Conservation (phyloP, 2,329 filamentous ascomycete genomes). For the Colletotrichum cuscutae region DNA sequence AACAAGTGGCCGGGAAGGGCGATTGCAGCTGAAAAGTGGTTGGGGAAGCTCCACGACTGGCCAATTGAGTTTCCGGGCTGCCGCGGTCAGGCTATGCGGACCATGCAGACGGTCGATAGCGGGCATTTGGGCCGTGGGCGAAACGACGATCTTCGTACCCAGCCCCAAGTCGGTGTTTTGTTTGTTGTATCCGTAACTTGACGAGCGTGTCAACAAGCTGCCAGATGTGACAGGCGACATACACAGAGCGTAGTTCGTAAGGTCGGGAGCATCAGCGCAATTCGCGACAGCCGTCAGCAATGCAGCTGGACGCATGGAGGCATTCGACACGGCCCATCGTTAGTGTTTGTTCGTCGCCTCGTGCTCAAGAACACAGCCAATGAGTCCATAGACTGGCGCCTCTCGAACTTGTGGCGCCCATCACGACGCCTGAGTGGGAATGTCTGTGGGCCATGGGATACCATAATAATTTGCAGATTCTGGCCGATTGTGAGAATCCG, state of each 20-base stretch:
- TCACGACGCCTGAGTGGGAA: conserved; percentile 1
- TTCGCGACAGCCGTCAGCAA: conserved; percentile 14
- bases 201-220: conserved; percentile 9
- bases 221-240: conserved; percentile 15
- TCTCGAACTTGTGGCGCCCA: conserved; percentile 5
- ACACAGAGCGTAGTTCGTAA: not conserved
- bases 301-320: conserved; percentile 8
- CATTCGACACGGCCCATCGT: conserved; percentile 1
- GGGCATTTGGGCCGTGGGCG: conserved; percentile 26
- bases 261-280: not conserved
- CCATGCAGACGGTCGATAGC: conserved; percentile 34
- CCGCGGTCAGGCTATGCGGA: conserved; percentile 11
- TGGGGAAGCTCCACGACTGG: conserved; percentile 23
- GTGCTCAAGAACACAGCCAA: not conserved
- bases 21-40: conserved; percentile 29
- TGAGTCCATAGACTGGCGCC: conserved; percentile 12
- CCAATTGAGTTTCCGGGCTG: conserved; percentile 24
- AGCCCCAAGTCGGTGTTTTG: conserved; percentile 13
- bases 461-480: conserved; percentile 2
- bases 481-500: conserved; percentile 9
- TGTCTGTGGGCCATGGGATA: not conserved
- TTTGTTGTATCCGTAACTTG: not conserved
- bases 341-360: conserved; percentile 7
- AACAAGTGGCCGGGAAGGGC: conserved; percentile 10
- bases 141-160: conserved; percentile 32